These are phyloP conservation scores for Colletotrichum graminicola DNA, from an alignment of 2,329 filamentous ascomycete genomes.

Conservation along the genomic window DNA sequence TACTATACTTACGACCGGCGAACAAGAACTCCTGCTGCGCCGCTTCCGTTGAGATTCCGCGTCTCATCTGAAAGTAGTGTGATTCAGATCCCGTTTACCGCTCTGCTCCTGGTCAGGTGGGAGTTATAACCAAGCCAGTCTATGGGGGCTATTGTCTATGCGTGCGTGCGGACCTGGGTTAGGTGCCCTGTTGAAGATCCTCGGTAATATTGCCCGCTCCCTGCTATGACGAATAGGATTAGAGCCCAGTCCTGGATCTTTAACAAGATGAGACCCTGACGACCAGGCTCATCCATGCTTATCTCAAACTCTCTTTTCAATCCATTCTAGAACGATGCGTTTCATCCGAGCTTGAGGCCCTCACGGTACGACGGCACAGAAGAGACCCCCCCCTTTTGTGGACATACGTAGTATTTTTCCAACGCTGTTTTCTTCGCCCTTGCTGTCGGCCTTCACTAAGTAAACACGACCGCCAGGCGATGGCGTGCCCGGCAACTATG, in stretches of 20 bases:
- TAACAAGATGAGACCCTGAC: background rate
- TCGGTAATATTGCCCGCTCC: background rate
- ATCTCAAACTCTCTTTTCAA: conserved; percentile 31
- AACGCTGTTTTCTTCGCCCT: background rate
- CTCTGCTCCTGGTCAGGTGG: conserved; percentile 3
- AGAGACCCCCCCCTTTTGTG: background rate
- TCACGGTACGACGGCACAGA: background rate
- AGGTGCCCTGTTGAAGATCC: background rate
- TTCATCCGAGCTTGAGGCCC: conserved; percentile 25
- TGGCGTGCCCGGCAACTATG: background rate
- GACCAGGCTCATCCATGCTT: conserved; percentile 22
- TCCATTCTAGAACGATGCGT: conserved; percentile 34
- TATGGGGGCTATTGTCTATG: conserved; percentile 5
- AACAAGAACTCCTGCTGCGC: background rate
- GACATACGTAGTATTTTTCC: background rate
- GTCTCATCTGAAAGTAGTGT: conserved; percentile 23
- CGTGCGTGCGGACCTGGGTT: conserved; percentile 1
- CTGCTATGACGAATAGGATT: conserved; percentile 15
- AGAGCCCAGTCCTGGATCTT: background rate
- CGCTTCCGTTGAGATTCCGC: background rate
- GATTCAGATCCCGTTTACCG: conserved; percentile 16
- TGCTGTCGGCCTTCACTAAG: background rate
- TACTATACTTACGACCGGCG: background rate
- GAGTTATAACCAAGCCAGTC: background rate
- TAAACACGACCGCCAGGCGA: too few relatives aligned